A percentile compares a stretch with the other conserved stretches of the same genome.
phyloP scores from a whole-genome alignment of 768 basidiomycete genomes.

The Rhizopogon rudus region DNA sequence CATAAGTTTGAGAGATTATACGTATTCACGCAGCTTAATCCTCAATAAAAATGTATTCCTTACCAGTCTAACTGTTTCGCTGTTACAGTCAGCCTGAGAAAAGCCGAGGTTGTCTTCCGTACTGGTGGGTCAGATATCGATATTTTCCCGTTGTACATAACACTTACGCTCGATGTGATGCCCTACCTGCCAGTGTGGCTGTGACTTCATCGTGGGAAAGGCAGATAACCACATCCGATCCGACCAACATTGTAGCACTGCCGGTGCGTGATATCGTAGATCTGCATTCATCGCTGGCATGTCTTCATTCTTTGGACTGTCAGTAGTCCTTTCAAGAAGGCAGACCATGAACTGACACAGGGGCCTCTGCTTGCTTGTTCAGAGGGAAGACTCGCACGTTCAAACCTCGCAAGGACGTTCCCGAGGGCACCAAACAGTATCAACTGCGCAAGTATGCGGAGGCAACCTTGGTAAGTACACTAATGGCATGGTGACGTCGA shows the following conservation, averaged over 20 bases:
- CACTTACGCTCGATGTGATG: too few relatives aligned
- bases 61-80: too few relatives aligned
- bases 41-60: background rate
- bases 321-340: constrained; percentile 28
- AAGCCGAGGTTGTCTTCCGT: too few relatives aligned
- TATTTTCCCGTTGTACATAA: too few relatives aligned
- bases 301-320: constrained; percentile 91
- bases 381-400: constrained; percentile 93
- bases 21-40: background rate
- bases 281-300: constrained; percentile 32
- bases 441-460: constrained; percentile 97
- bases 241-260: too few relatives aligned
- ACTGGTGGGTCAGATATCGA: too few relatives aligned
- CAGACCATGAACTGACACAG: constrained; percentile 9
- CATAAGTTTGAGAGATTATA: background rate
- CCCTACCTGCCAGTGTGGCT: too few relatives aligned
- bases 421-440: constrained; percentile 96
- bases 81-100: too few relatives aligned
- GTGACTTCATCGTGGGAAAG: too few relatives aligned
- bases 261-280: background rate
- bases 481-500: constrained; percentile 6
- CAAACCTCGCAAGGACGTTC: constrained; percentile 92
- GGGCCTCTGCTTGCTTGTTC: constrained; percentile 8
- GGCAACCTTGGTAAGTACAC: constrained; percentile 68
- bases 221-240: too few relatives aligned